Percentiles rank a stretch among this genome's conserved stretches.
These are phyloP conservation scores for Deakozyma indianensis DNA, from an alignment of 805 yeast species.

Conservation along the genomic window DNA sequence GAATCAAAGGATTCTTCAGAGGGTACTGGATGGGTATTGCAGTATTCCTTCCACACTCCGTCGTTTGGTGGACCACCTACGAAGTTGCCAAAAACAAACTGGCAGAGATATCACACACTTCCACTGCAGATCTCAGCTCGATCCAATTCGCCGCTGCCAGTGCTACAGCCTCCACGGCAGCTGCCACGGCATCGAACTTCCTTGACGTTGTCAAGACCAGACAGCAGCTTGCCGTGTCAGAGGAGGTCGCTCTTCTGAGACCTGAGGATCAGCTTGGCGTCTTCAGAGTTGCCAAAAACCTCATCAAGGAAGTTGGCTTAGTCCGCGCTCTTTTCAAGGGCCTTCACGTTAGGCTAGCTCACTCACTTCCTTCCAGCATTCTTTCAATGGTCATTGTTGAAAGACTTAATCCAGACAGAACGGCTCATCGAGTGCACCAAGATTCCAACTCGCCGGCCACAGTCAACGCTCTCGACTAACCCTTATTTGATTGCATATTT, in stretches of 20 bases:
- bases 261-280: slow-evolving; percentile 25
- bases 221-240: slow-evolving; percentile 28
- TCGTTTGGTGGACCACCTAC: slow-evolving; percentile 28
- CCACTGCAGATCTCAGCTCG: slow-evolving; percentile 10
- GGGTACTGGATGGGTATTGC: slow-evolving; percentile 42
- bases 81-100: slow-evolving; percentile 10
- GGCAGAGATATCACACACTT: slow-evolving; percentile 2
- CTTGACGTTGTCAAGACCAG: slow-evolving; percentile 30
- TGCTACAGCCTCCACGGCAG: slow-evolving; percentile 22
- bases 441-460: slow-evolving; percentile 5
- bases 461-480: background rate
- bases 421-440: background rate
- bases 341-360: slow-evolving; percentile 22
- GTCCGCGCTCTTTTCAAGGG: slow-evolving; percentile 23
- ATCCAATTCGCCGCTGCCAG: slow-evolving; percentile 20
- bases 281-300: slow-evolving; percentile 19
- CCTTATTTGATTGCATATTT: background rate
- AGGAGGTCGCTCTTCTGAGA: slow-evolving; percentile 22
- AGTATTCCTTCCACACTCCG: slow-evolving; percentile 28
- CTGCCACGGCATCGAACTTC: slow-evolving; percentile 24
- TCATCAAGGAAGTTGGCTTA: slow-evolving; percentile 24
- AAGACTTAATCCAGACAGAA: slow-evolving; percentile 22
- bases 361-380: slow-evolving; percentile 26
- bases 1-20: slow-evolving; percentile 63
- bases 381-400: slow-evolving; percentile 28